Evolutionary conservation across 805 yeast species (phyloP).

Genomic region (Jamesozyma gamospora): DNA sequence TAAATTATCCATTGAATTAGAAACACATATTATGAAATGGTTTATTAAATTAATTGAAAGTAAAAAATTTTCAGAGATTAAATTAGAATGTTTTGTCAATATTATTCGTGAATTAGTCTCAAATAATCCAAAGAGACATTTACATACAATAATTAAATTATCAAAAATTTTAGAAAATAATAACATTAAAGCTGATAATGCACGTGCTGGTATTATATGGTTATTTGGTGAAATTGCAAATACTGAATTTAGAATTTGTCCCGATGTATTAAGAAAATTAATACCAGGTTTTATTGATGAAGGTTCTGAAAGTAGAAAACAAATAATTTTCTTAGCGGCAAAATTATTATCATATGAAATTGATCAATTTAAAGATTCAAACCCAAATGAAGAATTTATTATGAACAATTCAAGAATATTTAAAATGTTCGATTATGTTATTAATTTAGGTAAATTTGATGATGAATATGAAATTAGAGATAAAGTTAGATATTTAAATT

Average conservation of each 20-base stretch:
- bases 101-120: conserved; percentile 68
- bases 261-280: conserved; percentile 62
- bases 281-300: conserved; percentile 47
- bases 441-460: conserved; percentile 66
- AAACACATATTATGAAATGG: conserved; percentile 52
- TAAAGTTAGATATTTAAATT: conserved; percentile 62
- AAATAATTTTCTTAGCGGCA: conserved; percentile 62
- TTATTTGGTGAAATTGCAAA: conserved; percentile 71
- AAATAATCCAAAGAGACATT: conserved; percentile 43
- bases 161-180: conserved; percentile 27
- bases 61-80: conserved; percentile 10
- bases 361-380: conserved; percentile 25
- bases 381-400: conserved; percentile 22
- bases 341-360: conserved; percentile 54
- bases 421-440: conserved; percentile 49
- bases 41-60: conserved; percentile 40
- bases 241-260: conserved; percentile 43
- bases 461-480: conserved; percentile 70
- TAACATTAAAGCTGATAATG: conserved; percentile 32
- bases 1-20: conserved; percentile 39
- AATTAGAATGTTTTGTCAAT: conserved; percentile 57
- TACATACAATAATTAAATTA: conserved; percentile 46
- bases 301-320: conserved; percentile 51
- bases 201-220: conserved; percentile 84
- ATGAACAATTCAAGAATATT: conserved; percentile 30